Percentiles rank a stretch among this genome's conserved stretches.
These are phyloP conservation scores for Nymphaea colorata DNA, from an alignment of 164 flowering plant genomes.

Conservation along the genomic window DNA sequence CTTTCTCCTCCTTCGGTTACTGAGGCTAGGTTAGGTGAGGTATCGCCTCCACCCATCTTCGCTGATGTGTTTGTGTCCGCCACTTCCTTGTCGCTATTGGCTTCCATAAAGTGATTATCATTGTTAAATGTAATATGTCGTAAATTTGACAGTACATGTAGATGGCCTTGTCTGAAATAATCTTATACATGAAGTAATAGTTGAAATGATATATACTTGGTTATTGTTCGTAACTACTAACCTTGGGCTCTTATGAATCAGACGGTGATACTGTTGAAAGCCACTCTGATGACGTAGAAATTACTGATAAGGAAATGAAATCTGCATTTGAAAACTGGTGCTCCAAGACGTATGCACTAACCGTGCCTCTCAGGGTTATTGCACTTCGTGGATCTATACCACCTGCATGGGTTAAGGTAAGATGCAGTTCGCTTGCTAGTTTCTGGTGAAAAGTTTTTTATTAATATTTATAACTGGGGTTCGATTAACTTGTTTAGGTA, in stretches of 20 bases:
- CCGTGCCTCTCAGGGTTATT: constrained; percentile 67
- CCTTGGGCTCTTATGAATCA: background rate
- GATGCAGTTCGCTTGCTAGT: background rate
- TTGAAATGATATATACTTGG: no score
- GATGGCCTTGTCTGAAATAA: no score
- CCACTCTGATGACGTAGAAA: constrained; percentile 7
- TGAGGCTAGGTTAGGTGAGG: background rate
- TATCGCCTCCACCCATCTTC: no score
- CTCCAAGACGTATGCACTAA: constrained; percentile 60
- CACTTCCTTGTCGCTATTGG: no score
- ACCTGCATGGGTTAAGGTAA: constrained; percentile 34
- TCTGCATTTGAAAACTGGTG: constrained; percentile 63
- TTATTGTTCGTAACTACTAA: no score
- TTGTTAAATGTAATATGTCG: no score
- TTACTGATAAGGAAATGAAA: constrained; percentile 25
- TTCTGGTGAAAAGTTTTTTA: background rate
- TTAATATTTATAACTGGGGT: no score
- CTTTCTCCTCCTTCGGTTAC: background rate
- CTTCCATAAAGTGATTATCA: no score
- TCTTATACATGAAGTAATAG: no score
- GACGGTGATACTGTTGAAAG: constrained; percentile 8
- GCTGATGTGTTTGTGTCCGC: no score
- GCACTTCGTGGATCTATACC: constrained; percentile 73
- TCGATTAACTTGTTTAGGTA: no score
- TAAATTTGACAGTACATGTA: no score